Conservation (phyloP, 2,329 filamentous ascomycete genomes). For the Fusarium ambrosium region DNA sequence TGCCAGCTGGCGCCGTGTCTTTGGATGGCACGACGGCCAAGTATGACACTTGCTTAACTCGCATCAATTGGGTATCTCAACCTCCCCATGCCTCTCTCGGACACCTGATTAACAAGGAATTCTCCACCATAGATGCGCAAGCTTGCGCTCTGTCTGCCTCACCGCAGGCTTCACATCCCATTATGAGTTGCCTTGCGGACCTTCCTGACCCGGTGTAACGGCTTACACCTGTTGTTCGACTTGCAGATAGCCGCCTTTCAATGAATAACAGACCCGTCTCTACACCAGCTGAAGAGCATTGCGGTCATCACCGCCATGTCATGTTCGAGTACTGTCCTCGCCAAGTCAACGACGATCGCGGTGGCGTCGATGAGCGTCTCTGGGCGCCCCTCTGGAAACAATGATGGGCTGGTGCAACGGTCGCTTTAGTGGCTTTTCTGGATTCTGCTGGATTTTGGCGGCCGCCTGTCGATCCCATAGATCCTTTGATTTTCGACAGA, state of each 20-base stretch:
- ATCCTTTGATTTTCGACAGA: slow-evolving; percentile 70
- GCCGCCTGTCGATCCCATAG: slow-evolving; percentile 69
- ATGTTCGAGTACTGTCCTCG: slow-evolving; percentile 35
- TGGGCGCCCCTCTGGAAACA: slow-evolving; percentile 52
- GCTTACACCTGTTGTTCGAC: slow-evolving; percentile 15
- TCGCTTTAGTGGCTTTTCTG: slow-evolving; percentile 66
- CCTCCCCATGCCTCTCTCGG: slow-evolving; percentile 41
- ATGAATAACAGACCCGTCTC: slow-evolving; percentile 13
- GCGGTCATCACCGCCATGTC: slow-evolving; percentile 18
- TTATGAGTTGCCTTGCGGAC: slow-evolving; percentile 31
- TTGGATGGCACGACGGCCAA: slow-evolving; percentile 54
- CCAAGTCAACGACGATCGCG: slow-evolving; percentile 48
- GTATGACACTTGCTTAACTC: slow-evolving; percentile 37
- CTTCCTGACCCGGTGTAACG: slow-evolving; percentile 22
- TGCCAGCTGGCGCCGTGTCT: slow-evolving; percentile 63
- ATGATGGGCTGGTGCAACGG: slow-evolving; percentile 69
- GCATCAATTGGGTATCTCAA: slow-evolving; percentile 46
- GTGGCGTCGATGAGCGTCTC: slow-evolving; percentile 44
- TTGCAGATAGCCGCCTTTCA: slow-evolving; percentile 14
- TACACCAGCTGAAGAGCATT: slow-evolving; percentile 8
- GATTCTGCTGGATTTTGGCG: slow-evolving; percentile 60
- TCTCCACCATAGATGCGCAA: slow-evolving; percentile 34
- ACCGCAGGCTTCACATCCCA: slow-evolving; percentile 33
- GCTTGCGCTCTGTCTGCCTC: slow-evolving; percentile 36
- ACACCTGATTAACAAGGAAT: slow-evolving; percentile 32